Base-by-base conservation (phyloP, 1,139 yeast species). In the Debaryomyces sp. region DNA sequence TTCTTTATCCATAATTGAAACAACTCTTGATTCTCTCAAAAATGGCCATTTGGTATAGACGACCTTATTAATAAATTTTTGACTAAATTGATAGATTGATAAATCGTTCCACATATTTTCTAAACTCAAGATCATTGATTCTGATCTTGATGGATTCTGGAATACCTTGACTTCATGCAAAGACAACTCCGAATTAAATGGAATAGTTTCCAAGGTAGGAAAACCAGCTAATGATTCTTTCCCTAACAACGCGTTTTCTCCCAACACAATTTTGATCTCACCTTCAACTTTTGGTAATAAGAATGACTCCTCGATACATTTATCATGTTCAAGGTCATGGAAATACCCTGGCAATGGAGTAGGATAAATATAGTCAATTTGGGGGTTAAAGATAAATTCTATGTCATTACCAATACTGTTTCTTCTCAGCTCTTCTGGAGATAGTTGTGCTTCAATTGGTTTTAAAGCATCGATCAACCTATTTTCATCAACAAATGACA, bases 11-110 rank as follows among this genome's bases (percentile, higher is more conserved):
- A 77, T 68, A 6, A 94, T 81, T 36, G 81, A 78, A 13, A 84
- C 75, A 38, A 94, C 83, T 60, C 81, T 83, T 21, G 92, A 88
- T 67, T 94, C 98, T 55, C 85, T 80, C 56, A 94, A 73, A 63
- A 84, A 90, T 24, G 99, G 99, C 95, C 96, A 94, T 57, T 85
- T 84, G 15, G 89, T 81, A 63, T 85, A 91, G 7, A 88, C 87
- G 46, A 82, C 68, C 51, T 81, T 77, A 47, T 82, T 84, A 47
- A 86, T 61, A 51, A 78, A 80, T 56, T 82, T 76, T 50, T 81
- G 78, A 23, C 91, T 85, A 56, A 89, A 77, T 49, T 78, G 87
- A 41, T 77, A 77, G 45, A 78, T 80, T 0, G 82, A 61, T 43
- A 74, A 59, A 30, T 75, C 80, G 26, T 63, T 64, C 74, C 80